These are phyloP conservation scores for Chaetomium olivaceum DNA, from an alignment of 2,329 filamentous ascomycete genomes.

Conservation along the genomic window DNA sequence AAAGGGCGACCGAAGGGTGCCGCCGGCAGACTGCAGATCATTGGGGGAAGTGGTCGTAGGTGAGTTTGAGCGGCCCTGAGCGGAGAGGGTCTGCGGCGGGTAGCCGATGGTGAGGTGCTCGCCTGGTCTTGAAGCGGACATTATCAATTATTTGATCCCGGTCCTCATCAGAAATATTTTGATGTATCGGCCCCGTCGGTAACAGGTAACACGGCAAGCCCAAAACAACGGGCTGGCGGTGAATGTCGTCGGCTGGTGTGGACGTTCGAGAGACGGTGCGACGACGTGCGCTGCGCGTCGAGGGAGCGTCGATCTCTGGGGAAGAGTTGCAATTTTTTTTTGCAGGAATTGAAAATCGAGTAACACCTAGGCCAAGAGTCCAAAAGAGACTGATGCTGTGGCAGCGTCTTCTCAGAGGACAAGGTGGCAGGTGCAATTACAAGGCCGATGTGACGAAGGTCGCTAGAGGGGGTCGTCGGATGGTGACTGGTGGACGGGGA, in stretches of 20 bases:
- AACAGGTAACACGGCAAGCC: slow-evolving; percentile 23
- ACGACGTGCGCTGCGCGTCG: slow-evolving; percentile 29
- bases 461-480: slow-evolving; percentile 17
- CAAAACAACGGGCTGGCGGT: slow-evolving; percentile 10
- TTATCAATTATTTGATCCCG: slow-evolving; percentile 76
- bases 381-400: slow-evolving; percentile 25
- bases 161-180: slow-evolving; percentile 46
- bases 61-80: slow-evolving; percentile 72
- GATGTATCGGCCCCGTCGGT: slow-evolving; percentile 21
- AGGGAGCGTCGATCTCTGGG: slow-evolving; percentile 24
- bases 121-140: slow-evolving; percentile 80
- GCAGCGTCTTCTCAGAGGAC: slow-evolving; percentile 15
- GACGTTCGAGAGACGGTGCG: slow-evolving; percentile 19
- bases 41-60: slow-evolving; percentile 81
- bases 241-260: slow-evolving; percentile 4
- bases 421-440: slow-evolving; percentile 29
- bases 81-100: slow-evolving; percentile 65
- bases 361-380: slow-evolving; percentile 14
- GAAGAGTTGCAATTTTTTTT: slow-evolving; percentile 28
- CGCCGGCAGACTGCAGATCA: slow-evolving; percentile 65
- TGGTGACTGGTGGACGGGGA: slow-evolving; percentile 4
- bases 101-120: slow-evolving; percentile 84
- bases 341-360: slow-evolving; percentile 25
- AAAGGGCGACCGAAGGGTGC: slow-evolving; percentile 69
- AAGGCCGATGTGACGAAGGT: slow-evolving; percentile 21